These are phyloP conservation scores for Schizothecium vesticola DNA, from an alignment of 495 filamentous ascomycete species.

Conservation along the genomic window DNA sequence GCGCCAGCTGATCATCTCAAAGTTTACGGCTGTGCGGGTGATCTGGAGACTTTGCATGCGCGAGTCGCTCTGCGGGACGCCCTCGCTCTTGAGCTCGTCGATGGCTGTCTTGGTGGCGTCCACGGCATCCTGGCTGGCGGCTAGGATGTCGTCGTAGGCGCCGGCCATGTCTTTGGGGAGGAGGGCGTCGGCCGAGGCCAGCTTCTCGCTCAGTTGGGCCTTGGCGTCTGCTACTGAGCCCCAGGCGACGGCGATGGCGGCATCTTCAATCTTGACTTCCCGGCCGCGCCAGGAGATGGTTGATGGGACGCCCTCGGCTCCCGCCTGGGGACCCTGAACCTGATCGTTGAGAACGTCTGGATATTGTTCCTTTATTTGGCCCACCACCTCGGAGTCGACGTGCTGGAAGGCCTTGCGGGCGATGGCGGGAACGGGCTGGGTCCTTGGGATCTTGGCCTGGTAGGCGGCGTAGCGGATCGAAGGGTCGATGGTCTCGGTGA, in stretches of 20 bases:
- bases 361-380: constrained; percentile 66
- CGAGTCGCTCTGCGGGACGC: constrained; percentile 75
- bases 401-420: constrained; percentile 68
- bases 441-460: constrained; percentile 77
- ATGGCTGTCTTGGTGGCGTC: constrained; percentile 90
- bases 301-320: constrained; percentile 58
- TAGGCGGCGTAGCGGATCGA: constrained; percentile 94
- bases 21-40: constrained; percentile 87
- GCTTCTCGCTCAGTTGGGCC: constrained; percentile 50
- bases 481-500: constrained; percentile 82
- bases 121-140: constrained; percentile 86
- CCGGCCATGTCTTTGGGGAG: constrained; percentile 59
- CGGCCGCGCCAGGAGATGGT: constrained; percentile 83
- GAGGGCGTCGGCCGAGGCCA: constrained; percentile 53
- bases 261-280: constrained; percentile 85
- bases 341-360: constrained; percentile 62
- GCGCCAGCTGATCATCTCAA: constrained; percentile 87
- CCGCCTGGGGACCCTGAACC: constrained; percentile 51
- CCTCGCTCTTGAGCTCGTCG: constrained; percentile 79
- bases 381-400: constrained; percentile 56
- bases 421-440: constrained; percentile 69
- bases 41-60: constrained; percentile 91
- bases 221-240: constrained; percentile 52
- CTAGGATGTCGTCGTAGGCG: constrained; percentile 87
- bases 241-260: constrained; percentile 75